Evolutionary conservation across 345 rosid species (phyloP).

Genomic region (Gossypium mustelinum): DNA sequence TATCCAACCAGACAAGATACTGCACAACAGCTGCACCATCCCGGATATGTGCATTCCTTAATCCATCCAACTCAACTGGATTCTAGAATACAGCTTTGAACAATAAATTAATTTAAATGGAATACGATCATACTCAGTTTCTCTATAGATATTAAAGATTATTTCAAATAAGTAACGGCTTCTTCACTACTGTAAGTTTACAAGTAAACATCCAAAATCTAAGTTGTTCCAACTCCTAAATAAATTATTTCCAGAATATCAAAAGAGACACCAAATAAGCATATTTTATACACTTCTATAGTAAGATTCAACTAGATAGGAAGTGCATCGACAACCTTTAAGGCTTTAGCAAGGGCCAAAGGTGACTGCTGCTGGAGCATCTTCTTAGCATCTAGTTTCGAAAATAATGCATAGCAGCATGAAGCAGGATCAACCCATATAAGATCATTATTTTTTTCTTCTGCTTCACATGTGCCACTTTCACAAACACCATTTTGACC

Average conservation of each 20-base stretch:
- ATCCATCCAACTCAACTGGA: slow-evolving; percentile 81
- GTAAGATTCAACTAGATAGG: not conserved
- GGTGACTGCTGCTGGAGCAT: slow-evolving; percentile 83
- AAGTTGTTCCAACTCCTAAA: not conserved
- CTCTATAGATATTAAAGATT: slow-evolving; percentile 9
- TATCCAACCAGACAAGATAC: slow-evolving; percentile 40
- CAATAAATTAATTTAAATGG: slow-evolving; percentile 23
- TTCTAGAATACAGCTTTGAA: slow-evolving; percentile 40
- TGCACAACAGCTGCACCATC: slow-evolving; percentile 99
- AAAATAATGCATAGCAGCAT: slow-evolving; percentile 86
- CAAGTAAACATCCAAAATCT: not conserved
- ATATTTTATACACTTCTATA: not conserved
- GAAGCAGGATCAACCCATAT: slow-evolving; percentile 81
- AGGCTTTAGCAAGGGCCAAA: slow-evolving; percentile 81
- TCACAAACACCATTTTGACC: slow-evolving; percentile 20
- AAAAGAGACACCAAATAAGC: not conserved
- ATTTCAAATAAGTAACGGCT: slow-evolving; percentile 10
- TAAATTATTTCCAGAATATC: not conserved
- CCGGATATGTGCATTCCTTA: slow-evolving; percentile 80
- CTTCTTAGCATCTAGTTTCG: slow-evolving; percentile 63
- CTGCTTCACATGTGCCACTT: slow-evolving; percentile 13
- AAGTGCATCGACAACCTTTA: slow-evolving; percentile 54
- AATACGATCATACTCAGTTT: not conserved
- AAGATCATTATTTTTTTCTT: slow-evolving; percentile 26
- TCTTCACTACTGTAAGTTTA: not conserved